These are phyloP conservation scores for Bolboschoenoplectus hybrid DNA, from an alignment of 202 grass and related monocot genomes.

Conservation along the genomic window DNA sequence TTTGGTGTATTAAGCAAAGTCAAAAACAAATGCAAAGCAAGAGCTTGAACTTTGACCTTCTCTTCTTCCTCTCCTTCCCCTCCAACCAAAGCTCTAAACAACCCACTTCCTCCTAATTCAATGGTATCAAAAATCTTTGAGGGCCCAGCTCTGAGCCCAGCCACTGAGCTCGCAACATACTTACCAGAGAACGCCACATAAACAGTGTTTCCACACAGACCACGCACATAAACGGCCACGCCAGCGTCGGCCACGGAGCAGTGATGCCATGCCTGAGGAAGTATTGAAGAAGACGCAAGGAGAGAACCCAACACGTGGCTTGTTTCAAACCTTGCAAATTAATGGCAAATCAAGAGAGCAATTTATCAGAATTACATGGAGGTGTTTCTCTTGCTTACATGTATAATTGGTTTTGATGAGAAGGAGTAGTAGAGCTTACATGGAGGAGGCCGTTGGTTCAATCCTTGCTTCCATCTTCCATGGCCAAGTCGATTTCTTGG, in stretches of 20 bases:
- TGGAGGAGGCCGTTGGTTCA: constrained; percentile 29
- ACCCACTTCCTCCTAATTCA: constrained; percentile 35
- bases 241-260: constrained; percentile 52
- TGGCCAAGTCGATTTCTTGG: constrained; percentile 28
- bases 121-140: constrained; percentile 53
- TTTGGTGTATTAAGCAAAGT: constrained; percentile 51
- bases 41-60: constrained; percentile 67
- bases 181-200: constrained; percentile 79
- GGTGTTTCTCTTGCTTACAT: not conserved
- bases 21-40: constrained; percentile 62
- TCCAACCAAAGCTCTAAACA: constrained; percentile 62
- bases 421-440: constrained; percentile 25
- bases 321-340: constrained; percentile 76
- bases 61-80: constrained; percentile 57
- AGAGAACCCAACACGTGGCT: constrained; percentile 88
- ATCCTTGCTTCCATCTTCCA: constrained; percentile 38
- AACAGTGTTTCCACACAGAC: constrained; percentile 42
- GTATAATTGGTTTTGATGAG: not conserved
- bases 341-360: constrained; percentile 29
- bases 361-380: not conserved
- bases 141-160: constrained; percentile 25
- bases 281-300: constrained; percentile 75
- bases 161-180: constrained; percentile 45
- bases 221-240: constrained; percentile 29
- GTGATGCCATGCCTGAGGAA: constrained; percentile 74